These are phyloP conservation scores for Fusarium anguioides DNA, from an alignment of 2,329 filamentous ascomycete species.

Conservation along the genomic window DNA sequence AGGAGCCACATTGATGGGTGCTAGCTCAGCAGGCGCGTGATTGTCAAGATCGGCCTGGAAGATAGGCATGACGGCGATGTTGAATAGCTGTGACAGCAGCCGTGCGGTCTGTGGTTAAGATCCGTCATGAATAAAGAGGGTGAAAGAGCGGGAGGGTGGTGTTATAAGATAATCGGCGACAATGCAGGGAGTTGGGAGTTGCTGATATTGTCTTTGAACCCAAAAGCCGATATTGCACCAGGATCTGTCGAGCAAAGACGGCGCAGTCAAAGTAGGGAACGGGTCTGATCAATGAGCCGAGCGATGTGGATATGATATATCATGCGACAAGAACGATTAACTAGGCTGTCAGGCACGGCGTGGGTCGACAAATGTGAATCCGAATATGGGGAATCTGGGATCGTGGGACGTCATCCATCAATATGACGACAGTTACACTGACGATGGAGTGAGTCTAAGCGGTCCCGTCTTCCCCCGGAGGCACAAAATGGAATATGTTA, in stretches of 20 bases:
- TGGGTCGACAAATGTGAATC: conserved; percentile 37
- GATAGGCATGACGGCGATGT: conserved; percentile 63
- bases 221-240: background rate
- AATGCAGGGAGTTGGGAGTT: conserved; percentile 25
- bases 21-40: conserved; percentile 44
- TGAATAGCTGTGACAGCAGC: conserved; percentile 50
- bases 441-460: conserved; percentile 30
- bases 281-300: conserved; percentile 23
- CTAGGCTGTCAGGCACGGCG: conserved; percentile 31
- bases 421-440: conserved; percentile 41
- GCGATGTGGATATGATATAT: conserved; percentile 40
- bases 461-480: conserved; percentile 23
- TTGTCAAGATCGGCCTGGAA: conserved; percentile 64
- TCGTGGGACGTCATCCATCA: conserved; percentile 45
- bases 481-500: background rate
- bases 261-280: conserved; percentile 9
- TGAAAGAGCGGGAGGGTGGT: background rate
- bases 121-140: conserved; percentile 40
- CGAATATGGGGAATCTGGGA: conserved; percentile 42
- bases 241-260: background rate
- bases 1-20: conserved; percentile 30
- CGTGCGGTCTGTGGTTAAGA: conserved; percentile 24
- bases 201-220: background rate
- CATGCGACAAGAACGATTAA: conserved; percentile 37
- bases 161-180: background rate